Percentiles rank a stretch among this genome's conserved stretches.
Evolutionary conservation across 75 land plant species (phyloP).

Genomic region (Adiantum capillusveneris): DNA sequence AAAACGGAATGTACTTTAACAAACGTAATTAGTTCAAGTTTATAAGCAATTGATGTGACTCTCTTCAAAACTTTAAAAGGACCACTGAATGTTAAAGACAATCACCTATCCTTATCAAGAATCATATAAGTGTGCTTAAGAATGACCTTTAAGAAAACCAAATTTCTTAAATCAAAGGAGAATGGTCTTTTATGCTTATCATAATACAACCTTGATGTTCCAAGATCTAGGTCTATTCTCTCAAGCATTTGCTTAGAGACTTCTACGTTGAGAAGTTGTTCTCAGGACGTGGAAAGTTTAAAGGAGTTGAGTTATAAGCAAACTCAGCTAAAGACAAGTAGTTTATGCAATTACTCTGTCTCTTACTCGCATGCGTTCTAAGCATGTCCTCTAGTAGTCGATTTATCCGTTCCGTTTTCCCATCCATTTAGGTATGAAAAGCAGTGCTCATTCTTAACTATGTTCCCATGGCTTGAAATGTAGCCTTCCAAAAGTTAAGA

Average conservation of each 20-base stretch:
- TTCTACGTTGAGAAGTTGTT: neutral
- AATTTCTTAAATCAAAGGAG: neutral
- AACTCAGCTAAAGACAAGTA: conserved; percentile 26
- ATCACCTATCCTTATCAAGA: neutral
- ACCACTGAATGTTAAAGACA: conserved; percentile 5
- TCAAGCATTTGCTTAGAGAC: neutral
- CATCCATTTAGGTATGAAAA: conserved; percentile 27
- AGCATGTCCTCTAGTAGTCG: conserved; percentile 11
- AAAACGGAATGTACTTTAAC: conserved; percentile 25
- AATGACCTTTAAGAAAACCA: neutral
- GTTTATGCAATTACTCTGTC: conserved; percentile 11
- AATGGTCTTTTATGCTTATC: neutral
- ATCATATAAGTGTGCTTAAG: neutral
- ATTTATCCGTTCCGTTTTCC: conserved; percentile 18
- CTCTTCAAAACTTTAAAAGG: conserved; percentile 13
- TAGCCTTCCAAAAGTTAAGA: conserved; percentile 16
- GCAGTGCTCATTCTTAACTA: neutral
- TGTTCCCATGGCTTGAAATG: conserved; percentile 2
- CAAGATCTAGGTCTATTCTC: neutral
- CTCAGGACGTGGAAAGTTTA: neutral
- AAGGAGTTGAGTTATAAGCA: conserved; percentile 24
- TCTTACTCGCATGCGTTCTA: conserved; percentile 3
- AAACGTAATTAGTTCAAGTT: conserved; percentile 9
- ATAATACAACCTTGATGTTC: neutral
- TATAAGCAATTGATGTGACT: conserved; percentile 20